These are phyloP conservation scores for Senna siamea DNA, from an alignment of 306 rosid species.

Conservation along the genomic window DNA sequence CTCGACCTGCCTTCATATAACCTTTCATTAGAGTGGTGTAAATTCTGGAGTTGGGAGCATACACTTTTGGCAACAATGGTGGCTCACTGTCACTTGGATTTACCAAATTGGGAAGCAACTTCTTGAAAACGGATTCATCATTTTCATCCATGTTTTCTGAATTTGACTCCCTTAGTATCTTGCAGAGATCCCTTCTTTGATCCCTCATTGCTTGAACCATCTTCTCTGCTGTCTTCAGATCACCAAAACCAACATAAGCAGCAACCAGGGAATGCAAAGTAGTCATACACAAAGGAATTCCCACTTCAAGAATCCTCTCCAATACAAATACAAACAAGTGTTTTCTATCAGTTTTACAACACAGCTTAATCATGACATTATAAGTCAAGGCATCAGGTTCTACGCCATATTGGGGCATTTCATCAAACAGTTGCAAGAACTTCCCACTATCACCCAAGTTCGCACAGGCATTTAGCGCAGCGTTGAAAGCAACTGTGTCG, in stretches of 20 bases:
- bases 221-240: slow-evolving; percentile 75
- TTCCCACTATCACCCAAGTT: slow-evolving; percentile 61
- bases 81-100: slow-evolving; percentile 45
- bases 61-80: slow-evolving; percentile 65
- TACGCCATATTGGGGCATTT: slow-evolving; percentile 67
- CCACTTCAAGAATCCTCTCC: slow-evolving; percentile 75
- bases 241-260: slow-evolving; percentile 83
- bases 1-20: slow-evolving; percentile 87
- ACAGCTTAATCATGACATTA: slow-evolving; percentile 79
- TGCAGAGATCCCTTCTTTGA: slow-evolving; percentile 72
- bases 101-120: slow-evolving; percentile 76
- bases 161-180: slow-evolving; percentile 57
- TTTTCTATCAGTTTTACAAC: slow-evolving; percentile 67
- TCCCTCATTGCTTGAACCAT: slow-evolving; percentile 94
- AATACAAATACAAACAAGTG: slow-evolving; percentile 70
- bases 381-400: slow-evolving; percentile 79
- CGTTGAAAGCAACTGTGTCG: slow-evolving; percentile 84
- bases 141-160: slow-evolving; percentile 29
- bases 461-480: slow-evolving; percentile 88
- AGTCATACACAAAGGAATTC: slow-evolving; percentile 64
- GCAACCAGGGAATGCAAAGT: slow-evolving; percentile 80
- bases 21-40: slow-evolving; percentile 96
- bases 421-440: slow-evolving; percentile 86
- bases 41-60: slow-evolving; percentile 73
- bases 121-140: slow-evolving; percentile 50